Evolutionary conservation across 805 yeast species (phyloP).

Genomic region (Metschnikowia kunwiensis): DNA sequence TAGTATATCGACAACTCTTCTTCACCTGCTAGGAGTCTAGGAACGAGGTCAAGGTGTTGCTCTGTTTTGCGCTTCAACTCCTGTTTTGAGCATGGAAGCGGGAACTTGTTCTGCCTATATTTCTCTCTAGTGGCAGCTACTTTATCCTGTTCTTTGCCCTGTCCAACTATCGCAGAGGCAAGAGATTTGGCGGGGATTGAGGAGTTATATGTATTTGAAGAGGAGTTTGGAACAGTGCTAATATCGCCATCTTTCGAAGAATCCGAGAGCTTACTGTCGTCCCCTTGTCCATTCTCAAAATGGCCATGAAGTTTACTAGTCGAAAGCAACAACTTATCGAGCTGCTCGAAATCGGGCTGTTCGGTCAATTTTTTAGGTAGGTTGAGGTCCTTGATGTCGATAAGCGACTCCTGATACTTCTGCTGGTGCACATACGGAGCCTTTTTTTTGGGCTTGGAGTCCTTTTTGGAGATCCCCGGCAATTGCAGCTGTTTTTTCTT

Average conservation of each 20-base stretch:
- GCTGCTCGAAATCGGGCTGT: constrained; percentile 3
- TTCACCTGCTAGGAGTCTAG: constrained; percentile 43
- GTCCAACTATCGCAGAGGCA: constrained; percentile 4
- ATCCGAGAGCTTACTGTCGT: no score
- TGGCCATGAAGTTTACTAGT: no score
- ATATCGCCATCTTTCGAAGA: no score
- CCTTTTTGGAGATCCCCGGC: neutral
- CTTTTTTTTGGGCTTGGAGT: constrained; percentile 3
- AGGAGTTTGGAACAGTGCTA: no score
- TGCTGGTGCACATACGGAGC: constrained; percentile 12
- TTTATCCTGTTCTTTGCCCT: constrained; percentile 5
- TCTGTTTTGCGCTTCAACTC: constrained; percentile 27
- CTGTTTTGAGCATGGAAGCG: constrained; percentile 28
- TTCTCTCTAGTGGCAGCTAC: constrained; percentile 8
- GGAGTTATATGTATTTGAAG: no score
- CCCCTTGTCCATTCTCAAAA: neutral
- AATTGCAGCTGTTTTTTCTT: no score
- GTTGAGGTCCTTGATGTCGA: constrained; percentile 2
- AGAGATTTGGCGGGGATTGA: no score
- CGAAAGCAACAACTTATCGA: constrained; percentile 8
- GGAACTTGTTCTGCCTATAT: constrained; percentile 18
- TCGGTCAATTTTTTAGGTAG: neutral
- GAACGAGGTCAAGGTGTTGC: constrained; percentile 25
- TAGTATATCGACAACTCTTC: constrained; percentile 46
- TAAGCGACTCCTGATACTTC: constrained; percentile 7